phyloP scores from a whole-genome alignment of 352 stramenopile species.

The Sclerospora graminicola region DNA sequence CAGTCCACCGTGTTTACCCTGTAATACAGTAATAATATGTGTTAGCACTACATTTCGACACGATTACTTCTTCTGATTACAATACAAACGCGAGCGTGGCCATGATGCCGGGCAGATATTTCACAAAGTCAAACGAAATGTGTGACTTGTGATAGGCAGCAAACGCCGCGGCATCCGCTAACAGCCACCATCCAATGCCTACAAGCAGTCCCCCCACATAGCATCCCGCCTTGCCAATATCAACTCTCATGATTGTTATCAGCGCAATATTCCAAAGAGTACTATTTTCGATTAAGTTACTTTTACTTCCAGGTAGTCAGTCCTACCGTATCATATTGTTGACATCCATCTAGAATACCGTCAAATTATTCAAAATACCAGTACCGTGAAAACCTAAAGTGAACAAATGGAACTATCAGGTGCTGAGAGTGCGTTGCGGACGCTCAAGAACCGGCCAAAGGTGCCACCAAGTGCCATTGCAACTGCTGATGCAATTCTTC shows the following conservation, averaged over 20 bases:
- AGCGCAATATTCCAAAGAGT: no score
- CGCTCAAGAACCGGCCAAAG: constrained; percentile 64
- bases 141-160: constrained; percentile 33
- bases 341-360: no score
- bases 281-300: no score
- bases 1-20: constrained; percentile 58
- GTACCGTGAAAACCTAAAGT: no score
- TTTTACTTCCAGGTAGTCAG: no score
- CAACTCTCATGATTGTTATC: constrained; percentile 22
- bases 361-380: no score
- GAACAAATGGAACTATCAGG: constrained; percentile 75
- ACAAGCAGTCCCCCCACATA: constrained; percentile 42
- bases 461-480: constrained; percentile 29
- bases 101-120: constrained; percentile 44
- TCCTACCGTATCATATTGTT: no score
- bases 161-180: constrained; percentile 39
- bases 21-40: background rate
- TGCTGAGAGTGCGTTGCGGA: constrained; percentile 58
- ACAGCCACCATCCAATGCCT: constrained; percentile 47
- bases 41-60: background rate
- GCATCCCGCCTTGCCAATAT: constrained; percentile 30
- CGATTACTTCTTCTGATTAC: constrained; percentile 12
- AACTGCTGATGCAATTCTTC: constrained; percentile 27
- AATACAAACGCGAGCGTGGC: constrained; percentile 52
- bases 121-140: constrained; percentile 50